These are phyloP conservation scores for Diospyros kaki DNA, from an alignment of 148 eudicot genomes.

Conservation along the genomic window DNA sequence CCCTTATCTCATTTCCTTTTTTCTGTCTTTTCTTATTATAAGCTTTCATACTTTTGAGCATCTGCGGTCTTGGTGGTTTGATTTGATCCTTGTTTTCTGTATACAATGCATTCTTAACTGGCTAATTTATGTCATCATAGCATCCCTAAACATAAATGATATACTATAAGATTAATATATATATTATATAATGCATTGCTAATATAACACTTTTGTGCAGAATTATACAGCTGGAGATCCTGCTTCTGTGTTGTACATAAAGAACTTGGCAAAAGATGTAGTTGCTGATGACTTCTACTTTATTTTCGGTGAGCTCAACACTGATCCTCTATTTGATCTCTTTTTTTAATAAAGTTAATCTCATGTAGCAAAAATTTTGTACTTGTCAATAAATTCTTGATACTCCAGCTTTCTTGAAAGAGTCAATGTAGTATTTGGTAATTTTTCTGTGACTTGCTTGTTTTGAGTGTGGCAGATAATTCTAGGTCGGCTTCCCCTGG, in stretches of 20 bases:
- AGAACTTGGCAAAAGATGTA: constrained; percentile 95
- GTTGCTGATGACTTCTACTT: constrained; percentile 66
- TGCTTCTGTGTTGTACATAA: constrained; percentile 67
- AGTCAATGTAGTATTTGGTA: too few relatives aligned
- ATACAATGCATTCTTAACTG: background rate
- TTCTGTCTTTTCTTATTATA: background rate
- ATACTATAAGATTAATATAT: background rate
- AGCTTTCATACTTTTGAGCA: background rate
- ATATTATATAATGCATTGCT: background rate
- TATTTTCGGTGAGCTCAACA: constrained; percentile 55
- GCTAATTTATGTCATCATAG: constrained; percentile 1
- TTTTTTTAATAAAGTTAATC: background rate
- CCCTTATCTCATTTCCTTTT: background rate
- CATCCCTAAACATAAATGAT: background rate
- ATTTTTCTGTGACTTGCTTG: too few relatives aligned
- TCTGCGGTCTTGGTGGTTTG: background rate
- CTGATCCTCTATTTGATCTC: background rate
- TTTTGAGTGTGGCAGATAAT: too few relatives aligned
- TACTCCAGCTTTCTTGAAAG: too few relatives aligned
- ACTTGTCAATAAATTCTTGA: background rate
- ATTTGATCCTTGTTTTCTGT: background rate
- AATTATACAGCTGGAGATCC: constrained; percentile 90
- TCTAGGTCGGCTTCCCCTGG: too few relatives aligned
- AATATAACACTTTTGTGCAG: constrained; percentile 30
- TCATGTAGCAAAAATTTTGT: background rate